Percentiles rank a stretch among this genome's conserved stretches.
Evolutionary conservation across 768 basidiomycete genomes (phyloP).

Genomic region (Guyanaporus albipodus): DNA sequence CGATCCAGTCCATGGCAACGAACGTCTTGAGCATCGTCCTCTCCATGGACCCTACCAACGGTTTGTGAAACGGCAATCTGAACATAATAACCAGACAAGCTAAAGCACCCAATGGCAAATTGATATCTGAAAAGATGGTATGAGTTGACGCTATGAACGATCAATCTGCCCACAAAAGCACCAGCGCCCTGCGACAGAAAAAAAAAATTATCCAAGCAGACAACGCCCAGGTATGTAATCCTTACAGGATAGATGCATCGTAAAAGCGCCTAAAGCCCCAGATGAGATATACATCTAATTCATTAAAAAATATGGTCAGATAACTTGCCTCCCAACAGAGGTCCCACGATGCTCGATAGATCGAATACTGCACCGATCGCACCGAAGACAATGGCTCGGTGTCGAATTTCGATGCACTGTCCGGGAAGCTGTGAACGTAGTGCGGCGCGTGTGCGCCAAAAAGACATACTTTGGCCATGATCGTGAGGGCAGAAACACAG

Average conservation of each 20-base stretch:
- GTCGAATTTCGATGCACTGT: constrained; percentile 8
- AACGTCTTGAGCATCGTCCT: neutral
- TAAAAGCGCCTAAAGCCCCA: constrained; percentile 8
- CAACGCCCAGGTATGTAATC: neutral
- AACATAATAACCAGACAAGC: constrained; percentile 6
- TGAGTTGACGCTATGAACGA: neutral
- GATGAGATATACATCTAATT: neutral
- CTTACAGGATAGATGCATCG: constrained; percentile 10
- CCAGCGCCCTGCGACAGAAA: constrained; percentile 13
- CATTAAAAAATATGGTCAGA: neutral
- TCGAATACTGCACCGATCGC: constrained; percentile 9
- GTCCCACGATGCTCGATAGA: constrained; percentile 9
- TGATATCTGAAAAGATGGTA: constrained; percentile 6
- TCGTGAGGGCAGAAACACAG: constrained; percentile 16
- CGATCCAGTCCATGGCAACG: constrained; percentile 14
- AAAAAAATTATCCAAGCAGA: neutral
- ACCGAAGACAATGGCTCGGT: constrained; percentile 8
- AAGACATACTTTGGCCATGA: constrained; percentile 9
- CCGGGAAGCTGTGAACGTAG: neutral
- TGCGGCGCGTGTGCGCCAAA: neutral
- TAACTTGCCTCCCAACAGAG: constrained; percentile 8
- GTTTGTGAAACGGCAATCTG: constrained; percentile 5
- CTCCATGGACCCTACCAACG: neutral
- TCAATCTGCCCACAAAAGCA: constrained; percentile 12
- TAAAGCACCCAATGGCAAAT: constrained; percentile 11